A percentile compares a stretch with the other conserved stretches of the same genome.
phyloP scores from a whole-genome alignment of 2,329 filamentous ascomycete species.

The Aspergillus sp. region DNA sequence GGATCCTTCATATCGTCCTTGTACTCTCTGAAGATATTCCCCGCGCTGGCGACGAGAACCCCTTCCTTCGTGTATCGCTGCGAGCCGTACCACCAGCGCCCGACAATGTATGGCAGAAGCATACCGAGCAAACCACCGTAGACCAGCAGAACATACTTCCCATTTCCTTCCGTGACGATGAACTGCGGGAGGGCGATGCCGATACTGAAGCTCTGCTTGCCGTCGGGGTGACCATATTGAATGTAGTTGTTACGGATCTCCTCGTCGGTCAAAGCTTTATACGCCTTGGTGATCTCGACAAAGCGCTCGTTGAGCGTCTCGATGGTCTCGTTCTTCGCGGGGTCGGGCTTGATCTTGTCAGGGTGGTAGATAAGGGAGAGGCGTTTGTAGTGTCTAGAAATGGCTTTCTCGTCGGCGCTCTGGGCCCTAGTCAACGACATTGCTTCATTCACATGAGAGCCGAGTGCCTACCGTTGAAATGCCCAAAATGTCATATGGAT shows the following conservation, averaged over 20 bases:
- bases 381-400: slow-evolving; percentile 82
- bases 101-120: slow-evolving; percentile 82
- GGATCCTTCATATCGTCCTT: slow-evolving; percentile 72
- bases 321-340: slow-evolving; percentile 76
- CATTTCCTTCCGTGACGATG: slow-evolving; percentile 85
- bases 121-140: slow-evolving; percentile 85
- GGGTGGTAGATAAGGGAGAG: slow-evolving; percentile 83
- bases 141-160: slow-evolving; percentile 85
- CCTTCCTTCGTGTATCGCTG: slow-evolving; percentile 89
- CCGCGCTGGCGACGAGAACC: slow-evolving; percentile 84
- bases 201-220: slow-evolving; percentile 96
- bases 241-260: slow-evolving; percentile 95
- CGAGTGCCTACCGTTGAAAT: slow-evolving; percentile 59
- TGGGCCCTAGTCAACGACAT: slow-evolving; percentile 24
- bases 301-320: slow-evolving; percentile 80
- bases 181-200: slow-evolving; percentile 91
- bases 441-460: background rate
- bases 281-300: slow-evolving; percentile 93
- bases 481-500: slow-evolving; percentile 90
- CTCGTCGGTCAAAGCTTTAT: slow-evolving; percentile 95
- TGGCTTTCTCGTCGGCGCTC: slow-evolving; percentile 77
- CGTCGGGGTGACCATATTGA: slow-evolving; percentile 91
- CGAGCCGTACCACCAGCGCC: slow-evolving; percentile 98
- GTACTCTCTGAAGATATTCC: slow-evolving; percentile 89
- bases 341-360: slow-evolving; percentile 80